Evolutionary conservation across 306 rosid genomes (phyloP).

Genomic region (Rosa persica): DNA sequence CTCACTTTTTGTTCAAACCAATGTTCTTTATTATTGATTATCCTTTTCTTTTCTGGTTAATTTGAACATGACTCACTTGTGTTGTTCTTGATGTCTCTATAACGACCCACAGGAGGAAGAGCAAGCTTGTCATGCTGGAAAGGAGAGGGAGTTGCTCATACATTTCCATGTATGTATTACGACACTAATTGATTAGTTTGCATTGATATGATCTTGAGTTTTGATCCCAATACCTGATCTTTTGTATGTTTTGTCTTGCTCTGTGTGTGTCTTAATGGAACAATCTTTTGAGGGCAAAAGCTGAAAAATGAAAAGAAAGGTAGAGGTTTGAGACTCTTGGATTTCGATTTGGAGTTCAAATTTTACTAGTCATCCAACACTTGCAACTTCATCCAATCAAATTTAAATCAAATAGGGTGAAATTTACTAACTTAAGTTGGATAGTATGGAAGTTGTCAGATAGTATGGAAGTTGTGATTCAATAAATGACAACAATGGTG

Average conservation of each 20-base stretch:
- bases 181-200: slow-evolving; percentile 1
- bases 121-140: slow-evolving; percentile 33
- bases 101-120: slow-evolving; percentile 56
- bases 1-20: neutral
- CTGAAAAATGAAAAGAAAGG: slow-evolving; percentile 62
- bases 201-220: slow-evolving; percentile 1
- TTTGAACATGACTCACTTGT: slow-evolving; percentile 9
- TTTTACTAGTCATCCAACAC: slow-evolving; percentile 9
- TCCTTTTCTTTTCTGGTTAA: slow-evolving; percentile 1
- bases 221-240: slow-evolving; percentile 4
- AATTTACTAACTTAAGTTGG: neutral
- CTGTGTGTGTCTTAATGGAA: slow-evolving; percentile 50
- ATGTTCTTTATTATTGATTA: neutral
- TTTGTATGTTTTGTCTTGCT: slow-evolving; percentile 18
- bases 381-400: neutral
- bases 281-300: slow-evolving; percentile 31
- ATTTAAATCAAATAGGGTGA: too few relatives aligned
- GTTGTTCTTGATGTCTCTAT: slow-evolving; percentile 23
- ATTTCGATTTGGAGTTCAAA: neutral
- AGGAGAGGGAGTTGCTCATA: slow-evolving; percentile 55
- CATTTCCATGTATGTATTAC: slow-evolving; percentile 48
- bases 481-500: neutral
- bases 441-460: neutral
- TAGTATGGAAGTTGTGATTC: too few relatives aligned
- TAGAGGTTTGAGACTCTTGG: slow-evolving; percentile 24